phyloP scores from a whole-genome alignment of 805 yeast genomes.

The Saturnispora bothae region DNA sequence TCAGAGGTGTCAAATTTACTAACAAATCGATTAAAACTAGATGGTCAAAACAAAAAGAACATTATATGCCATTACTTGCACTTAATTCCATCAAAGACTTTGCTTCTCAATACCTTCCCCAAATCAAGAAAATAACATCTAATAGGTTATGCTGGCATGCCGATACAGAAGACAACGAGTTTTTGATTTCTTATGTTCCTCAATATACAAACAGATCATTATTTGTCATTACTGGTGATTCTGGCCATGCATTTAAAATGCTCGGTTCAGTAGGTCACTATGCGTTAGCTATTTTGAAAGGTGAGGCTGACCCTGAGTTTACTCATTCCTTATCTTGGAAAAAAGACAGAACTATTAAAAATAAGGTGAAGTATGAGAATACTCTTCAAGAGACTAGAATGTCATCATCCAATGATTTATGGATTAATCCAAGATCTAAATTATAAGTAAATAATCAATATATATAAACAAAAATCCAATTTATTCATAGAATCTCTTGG shows the following conservation, averaged over 20 bases:
- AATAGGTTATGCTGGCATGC: conserved; percentile 29
- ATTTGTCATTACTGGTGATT: conserved; percentile 30
- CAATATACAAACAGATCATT: conserved; percentile 20
- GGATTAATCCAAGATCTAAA: conserved; percentile 10
- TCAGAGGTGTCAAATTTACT: conserved; percentile 25
- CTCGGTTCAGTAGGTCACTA: conserved; percentile 27
- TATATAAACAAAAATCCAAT: neutral
- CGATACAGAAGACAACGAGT: conserved; percentile 28
- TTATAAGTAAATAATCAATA: conserved; percentile 2
- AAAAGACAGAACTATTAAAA: conserved; percentile 18
- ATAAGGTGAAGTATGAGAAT: conserved; percentile 19
- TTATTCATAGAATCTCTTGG: conserved; percentile 7
- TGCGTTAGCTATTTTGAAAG: conserved; percentile 15
- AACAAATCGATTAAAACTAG: conserved; percentile 24
- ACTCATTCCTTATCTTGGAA: conserved; percentile 20
- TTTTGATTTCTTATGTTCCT: conserved; percentile 28
- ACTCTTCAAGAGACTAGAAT: conserved; percentile 17
- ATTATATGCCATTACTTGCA: conserved; percentile 23
- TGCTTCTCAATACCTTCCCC: conserved; percentile 21
- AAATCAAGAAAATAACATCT: conserved; percentile 16
- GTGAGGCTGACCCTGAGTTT: conserved; percentile 13
- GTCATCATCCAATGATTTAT: conserved; percentile 21
- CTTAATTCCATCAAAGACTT: conserved; percentile 20
- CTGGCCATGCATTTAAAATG: conserved; percentile 31
- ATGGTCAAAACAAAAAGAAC: conserved; percentile 17